These are phyloP conservation scores for Nitzschia sp. DNA, from an alignment of 108 stramenopile genomes.

Conservation along the genomic window DNA sequence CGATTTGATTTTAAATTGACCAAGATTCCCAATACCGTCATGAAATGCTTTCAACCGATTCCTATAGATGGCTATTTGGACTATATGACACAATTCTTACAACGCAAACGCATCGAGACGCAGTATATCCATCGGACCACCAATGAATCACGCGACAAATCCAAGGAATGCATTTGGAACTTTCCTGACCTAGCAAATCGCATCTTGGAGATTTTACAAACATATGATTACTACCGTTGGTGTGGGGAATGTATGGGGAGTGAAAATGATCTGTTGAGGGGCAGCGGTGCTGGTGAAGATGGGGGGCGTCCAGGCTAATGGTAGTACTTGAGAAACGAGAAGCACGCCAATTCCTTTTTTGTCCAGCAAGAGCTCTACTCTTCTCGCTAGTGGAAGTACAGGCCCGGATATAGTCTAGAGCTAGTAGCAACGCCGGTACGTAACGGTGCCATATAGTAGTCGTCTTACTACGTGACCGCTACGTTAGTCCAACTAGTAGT, in stretches of 20 bases:
- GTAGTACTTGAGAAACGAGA: too few relatives aligned
- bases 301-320: too few relatives aligned
- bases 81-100: constrained; percentile 1
- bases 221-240: constrained; percentile 27
- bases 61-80: neutral
- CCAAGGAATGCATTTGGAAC: constrained; percentile 6
- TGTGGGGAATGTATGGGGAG: constrained; percentile 26
- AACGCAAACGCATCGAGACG: neutral
- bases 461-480: too few relatives aligned
- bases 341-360: too few relatives aligned
- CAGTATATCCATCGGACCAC: neutral
- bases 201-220: constrained; percentile 19
- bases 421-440: too few relatives aligned
- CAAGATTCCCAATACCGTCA: neutral
- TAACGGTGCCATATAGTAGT: too few relatives aligned
- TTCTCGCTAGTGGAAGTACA: too few relatives aligned
- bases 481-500: too few relatives aligned
- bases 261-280: constrained; percentile 20
- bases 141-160: neutral
- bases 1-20: constrained; percentile 1
- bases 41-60: constrained; percentile 4
- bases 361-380: too few relatives aligned
- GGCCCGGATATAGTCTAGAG: too few relatives aligned
- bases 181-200: neutral
- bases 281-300: too few relatives aligned